phyloP scores from a whole-genome alignment of 2,329 filamentous ascomycete species.

The Fusarium multiceps region DNA sequence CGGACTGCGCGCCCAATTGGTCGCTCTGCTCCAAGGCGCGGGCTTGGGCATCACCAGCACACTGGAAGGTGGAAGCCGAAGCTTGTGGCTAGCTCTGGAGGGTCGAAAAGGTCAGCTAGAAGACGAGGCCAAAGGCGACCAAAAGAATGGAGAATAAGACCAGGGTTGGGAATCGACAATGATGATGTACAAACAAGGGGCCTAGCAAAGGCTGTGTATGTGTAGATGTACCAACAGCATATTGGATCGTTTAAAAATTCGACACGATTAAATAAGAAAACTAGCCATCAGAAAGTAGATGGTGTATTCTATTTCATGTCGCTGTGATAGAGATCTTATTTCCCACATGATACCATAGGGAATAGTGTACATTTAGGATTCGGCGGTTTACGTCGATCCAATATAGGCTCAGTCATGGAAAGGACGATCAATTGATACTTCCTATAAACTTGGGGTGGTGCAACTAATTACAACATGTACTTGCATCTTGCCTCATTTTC shows the following conservation, averaged over 20 bases:
- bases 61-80: slow-evolving; percentile 84
- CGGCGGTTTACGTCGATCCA: background rate
- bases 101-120: slow-evolving; percentile 83
- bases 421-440: background rate
- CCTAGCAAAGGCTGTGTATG: slow-evolving; percentile 36
- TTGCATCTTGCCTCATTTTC: background rate
- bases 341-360: background rate
- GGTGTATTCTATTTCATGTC: background rate
- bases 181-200: slow-evolving; percentile 30
- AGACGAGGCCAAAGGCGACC: slow-evolving; percentile 55
- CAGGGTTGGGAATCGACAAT: background rate
- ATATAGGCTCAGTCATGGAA: background rate
- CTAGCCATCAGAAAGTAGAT: background rate
- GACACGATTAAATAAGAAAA: background rate
- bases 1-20: slow-evolving; percentile 82
- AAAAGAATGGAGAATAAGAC: slow-evolving; percentile 29
- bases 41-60: slow-evolving; percentile 80
- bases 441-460: background rate
- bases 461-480: background rate
- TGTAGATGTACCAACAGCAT: slow-evolving; percentile 45
- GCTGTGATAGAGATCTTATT: background rate
- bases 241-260: slow-evolving; percentile 14
- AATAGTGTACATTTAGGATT: background rate
- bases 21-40: slow-evolving; percentile 81
- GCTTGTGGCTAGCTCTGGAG: slow-evolving; percentile 89